Evolutionary conservation across 2,329 filamentous ascomycete species (phyloP).

Genomic region (Curvularia sp.): DNA sequence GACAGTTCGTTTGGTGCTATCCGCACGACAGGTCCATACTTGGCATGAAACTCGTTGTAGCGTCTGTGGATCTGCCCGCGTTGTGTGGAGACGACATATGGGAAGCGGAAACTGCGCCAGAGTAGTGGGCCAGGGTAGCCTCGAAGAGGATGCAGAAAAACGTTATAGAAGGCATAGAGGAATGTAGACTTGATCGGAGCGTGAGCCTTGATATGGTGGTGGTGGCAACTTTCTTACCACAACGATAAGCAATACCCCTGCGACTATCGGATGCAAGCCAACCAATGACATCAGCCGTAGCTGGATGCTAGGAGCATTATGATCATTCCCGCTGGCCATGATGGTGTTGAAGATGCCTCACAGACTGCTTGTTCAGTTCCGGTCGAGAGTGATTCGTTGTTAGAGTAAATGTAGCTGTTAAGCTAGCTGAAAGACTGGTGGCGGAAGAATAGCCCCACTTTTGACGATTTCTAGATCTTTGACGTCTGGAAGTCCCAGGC

Average conservation of each 20-base stretch:
- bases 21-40: constrained; percentile 39
- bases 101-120: constrained; percentile 38
- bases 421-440: not conserved
- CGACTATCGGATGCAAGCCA: constrained; percentile 5
- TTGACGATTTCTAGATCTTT: not conserved
- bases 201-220: not conserved
- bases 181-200: constrained; percentile 6
- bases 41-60: constrained; percentile 33
- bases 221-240: constrained; percentile 3
- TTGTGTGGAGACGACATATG: constrained; percentile 38
- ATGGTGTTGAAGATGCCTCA: not conserved
- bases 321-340: not conserved
- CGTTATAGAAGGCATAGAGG: constrained; percentile 36
- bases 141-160: constrained; percentile 36
- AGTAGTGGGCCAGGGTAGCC: constrained; percentile 40
- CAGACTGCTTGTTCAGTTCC: not conserved
- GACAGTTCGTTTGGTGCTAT: constrained; percentile 43
- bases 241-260: constrained; percentile 5
- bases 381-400: not conserved
- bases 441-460: not conserved
- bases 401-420: not conserved
- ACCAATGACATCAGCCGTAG: not conserved
- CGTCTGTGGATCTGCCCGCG: constrained; percentile 36
- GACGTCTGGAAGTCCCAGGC: not conserved
- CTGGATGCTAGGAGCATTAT: not conserved